These are phyloP conservation scores for Pseudonitzschia delicatissima DNA, from an alignment of 108 stramenopile species.

Conservation along the genomic window DNA sequence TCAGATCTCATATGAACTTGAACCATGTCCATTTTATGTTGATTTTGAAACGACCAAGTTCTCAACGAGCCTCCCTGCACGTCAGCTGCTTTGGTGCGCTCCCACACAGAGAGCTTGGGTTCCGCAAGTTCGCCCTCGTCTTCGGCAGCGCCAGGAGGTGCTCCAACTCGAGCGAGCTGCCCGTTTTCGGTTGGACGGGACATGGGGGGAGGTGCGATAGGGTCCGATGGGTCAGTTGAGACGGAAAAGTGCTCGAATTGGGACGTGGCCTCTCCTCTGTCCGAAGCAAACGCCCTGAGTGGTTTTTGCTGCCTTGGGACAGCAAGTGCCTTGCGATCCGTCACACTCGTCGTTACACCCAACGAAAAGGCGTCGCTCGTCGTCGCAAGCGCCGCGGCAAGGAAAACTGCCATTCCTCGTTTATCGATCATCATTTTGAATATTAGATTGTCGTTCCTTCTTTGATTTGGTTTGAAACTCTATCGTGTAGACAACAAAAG, in stretches of 20 bases:
- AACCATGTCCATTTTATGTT: conserved; percentile 15
- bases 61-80: conserved; percentile 21
- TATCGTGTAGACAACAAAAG: too few species aligned
- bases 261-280: neutral
- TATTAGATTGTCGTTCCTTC: too few species aligned
- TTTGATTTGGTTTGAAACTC: too few species aligned
- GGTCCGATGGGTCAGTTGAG: neutral
- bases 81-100: neutral
- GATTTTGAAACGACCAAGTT: conserved; percentile 21
- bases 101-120: conserved; percentile 1
- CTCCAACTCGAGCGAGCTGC: neutral
- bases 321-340: neutral
- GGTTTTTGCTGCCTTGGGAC: neutral
- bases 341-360: neutral
- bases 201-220: conserved; percentile 1
- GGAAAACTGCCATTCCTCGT: neutral
- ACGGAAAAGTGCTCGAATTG: neutral
- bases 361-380: conserved; percentile 3
- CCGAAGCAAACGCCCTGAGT: neutral
- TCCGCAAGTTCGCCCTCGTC: neutral
- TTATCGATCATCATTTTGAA: neutral
- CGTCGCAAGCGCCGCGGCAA: neutral
- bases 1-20: conserved; percentile 54
- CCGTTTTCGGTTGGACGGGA: neutral
- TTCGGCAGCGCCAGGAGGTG: neutral